Evolutionary conservation across 805 yeast genomes (phyloP), one percentile per base, ranked within the genome.

Genomic region (Wickerhamiella alocasiicola): DNA sequence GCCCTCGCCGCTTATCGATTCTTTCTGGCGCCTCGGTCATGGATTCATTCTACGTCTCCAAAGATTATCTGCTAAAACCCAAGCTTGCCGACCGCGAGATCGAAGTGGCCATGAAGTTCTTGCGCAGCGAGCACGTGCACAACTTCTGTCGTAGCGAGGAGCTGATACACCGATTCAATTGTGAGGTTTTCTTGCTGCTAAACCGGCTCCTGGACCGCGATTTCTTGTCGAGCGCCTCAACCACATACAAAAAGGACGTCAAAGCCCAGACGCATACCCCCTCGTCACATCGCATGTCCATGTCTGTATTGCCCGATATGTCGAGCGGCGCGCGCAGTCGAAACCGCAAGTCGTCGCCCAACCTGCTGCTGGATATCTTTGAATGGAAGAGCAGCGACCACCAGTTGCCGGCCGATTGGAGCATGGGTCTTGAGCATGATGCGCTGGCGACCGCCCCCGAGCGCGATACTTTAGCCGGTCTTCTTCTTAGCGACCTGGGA

Each of bases 141-240:
- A 59, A 57, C 33, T 47, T 59, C 28, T 52, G 62, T 31, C 53
- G 48, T 4, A 57, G 59, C 9, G 65, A 60, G 39, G 65, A 60
- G 42, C 42, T 51, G n/a, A 50, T 60, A 24, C 64, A 57, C 29
- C 42, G 65, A 12, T 59, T 54, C 31, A 50, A 55, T 32, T 55
- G 59, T 28, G 65, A 60, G 41, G 45, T 59, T 4, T 60, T 54
- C 11, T 47, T 40, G 15, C 47, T 59, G 13, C 48, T 55, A 6
- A 45, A 46, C 35, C 47, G 55, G 15, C 41, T 57, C 1, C 40
- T 59, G 37, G 63, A 61, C 4, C 56, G 60, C 16, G 54, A 42
- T 40, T 55, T 37, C 32, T 43, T 44, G 27, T 47, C 43, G 24
- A 36, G 16, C 41, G 47, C 41, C 36, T 44, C 49, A 7, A 18